Percentiles rank a stretch among this genome's conserved stretches.
phyloP scores from a whole-genome alignment of 352 stramenopile species.

The Blastocystis hominis region DNA sequence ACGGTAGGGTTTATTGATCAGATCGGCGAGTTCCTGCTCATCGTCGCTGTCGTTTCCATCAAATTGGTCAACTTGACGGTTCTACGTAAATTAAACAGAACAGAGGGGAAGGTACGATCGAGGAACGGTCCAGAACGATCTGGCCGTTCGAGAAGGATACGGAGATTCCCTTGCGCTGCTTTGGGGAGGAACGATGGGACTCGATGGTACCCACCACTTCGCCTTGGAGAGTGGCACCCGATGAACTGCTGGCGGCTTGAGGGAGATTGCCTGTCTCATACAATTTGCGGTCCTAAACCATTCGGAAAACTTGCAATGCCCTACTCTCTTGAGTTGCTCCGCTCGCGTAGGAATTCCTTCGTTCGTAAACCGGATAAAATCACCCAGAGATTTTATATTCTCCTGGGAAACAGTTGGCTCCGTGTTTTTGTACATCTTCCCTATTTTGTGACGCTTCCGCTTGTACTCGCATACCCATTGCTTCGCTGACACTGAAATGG shows the following conservation, averaged over 20 bases:
- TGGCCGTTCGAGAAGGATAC: slow-evolving; percentile 55
- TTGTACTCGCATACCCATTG: background rate
- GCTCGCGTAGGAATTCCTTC: slow-evolving; percentile 31
- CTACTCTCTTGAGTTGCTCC: slow-evolving; percentile 35
- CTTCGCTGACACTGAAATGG: slow-evolving; percentile 48
- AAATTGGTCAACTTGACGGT: slow-evolving; percentile 50
- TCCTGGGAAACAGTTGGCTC: background rate
- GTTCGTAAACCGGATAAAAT: slow-evolving; percentile 50
- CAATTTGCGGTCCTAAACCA: slow-evolving; percentile 3
- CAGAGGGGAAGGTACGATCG: background rate
- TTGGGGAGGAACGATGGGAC: background rate
- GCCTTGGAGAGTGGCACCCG: background rate
- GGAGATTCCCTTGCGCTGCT: background rate
- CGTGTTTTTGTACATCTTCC: slow-evolving; percentile 53
- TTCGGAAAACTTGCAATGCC: background rate
- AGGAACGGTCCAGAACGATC: slow-evolving; percentile 48
- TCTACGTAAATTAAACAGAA: background rate
- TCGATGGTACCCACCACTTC: slow-evolving; percentile 37
- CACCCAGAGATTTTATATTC: slow-evolving; percentile 14
- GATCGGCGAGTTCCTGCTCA: background rate
- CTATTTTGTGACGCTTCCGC: background rate
- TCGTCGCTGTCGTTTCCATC: slow-evolving; percentile 48
- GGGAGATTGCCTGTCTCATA: background rate
- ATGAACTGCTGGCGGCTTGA: background rate
- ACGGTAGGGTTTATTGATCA: background rate